A percentile compares a stretch with the other conserved stretches of the same genome.
phyloP scores from a whole-genome alignment of 2,329 filamentous ascomycete genomes.

The Trichoderma atroviride region DNA sequence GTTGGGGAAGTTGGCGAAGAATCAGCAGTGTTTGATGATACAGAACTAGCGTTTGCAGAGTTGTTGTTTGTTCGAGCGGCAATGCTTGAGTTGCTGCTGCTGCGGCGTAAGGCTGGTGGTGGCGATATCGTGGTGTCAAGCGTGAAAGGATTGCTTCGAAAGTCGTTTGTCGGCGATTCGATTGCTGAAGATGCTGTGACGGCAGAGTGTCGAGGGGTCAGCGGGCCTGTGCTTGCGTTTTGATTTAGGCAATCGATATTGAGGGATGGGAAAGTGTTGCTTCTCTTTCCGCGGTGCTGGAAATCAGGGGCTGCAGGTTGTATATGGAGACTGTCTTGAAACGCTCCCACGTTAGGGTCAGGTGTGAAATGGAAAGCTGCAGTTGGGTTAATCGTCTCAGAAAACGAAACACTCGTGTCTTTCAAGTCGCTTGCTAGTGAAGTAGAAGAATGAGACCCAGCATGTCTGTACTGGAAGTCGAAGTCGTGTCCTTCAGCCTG shows the following conservation, averaged over 20 bases:
- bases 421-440: constrained; percentile 39
- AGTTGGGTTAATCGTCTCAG: constrained; percentile 72
- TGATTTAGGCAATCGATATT: constrained; percentile 62
- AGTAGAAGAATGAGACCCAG: constrained; percentile 41
- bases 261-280: constrained; percentile 81
- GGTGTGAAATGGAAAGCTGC: constrained; percentile 77
- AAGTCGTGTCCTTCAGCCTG: constrained; percentile 42
- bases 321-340: constrained; percentile 47
- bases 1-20: constrained; percentile 69
- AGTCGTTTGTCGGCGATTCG: constrained; percentile 55
- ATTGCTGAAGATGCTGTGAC: constrained; percentile 56
- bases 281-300: constrained; percentile 69
- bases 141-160: constrained; percentile 46
- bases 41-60: constrained; percentile 29
- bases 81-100: constrained; percentile 43
- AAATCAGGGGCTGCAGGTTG: constrained; percentile 52
- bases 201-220: constrained; percentile 54
- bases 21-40: constrained; percentile 44
- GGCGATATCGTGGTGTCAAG: constrained; percentile 50
- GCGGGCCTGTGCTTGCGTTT: constrained; percentile 43
- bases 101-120: constrained; percentile 40
- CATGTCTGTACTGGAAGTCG: constrained; percentile 39
- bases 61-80: constrained; percentile 33
- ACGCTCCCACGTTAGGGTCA: constrained; percentile 69
- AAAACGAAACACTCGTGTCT: constrained; percentile 58